A percentile compares a stretch with the other conserved stretches of the same genome.
These are phyloP conservation scores for Corynascus novoguineensis DNA, from an alignment of 495 filamentous ascomycete species.

Conservation along the genomic window DNA sequence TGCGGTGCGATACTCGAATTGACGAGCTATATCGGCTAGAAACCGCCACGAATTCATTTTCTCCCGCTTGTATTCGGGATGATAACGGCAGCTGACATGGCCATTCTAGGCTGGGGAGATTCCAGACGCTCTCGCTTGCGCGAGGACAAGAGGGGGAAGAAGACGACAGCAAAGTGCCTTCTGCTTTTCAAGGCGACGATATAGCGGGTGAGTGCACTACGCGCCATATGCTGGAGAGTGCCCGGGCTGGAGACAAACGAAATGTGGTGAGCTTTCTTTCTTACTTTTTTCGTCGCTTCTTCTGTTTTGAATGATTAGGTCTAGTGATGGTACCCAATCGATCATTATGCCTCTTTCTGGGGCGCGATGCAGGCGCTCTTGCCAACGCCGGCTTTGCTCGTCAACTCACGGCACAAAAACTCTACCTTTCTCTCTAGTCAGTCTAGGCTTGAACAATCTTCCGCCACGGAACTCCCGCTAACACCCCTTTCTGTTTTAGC, in stretches of 20 bases:
- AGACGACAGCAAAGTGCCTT: background rate
- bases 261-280: background rate
- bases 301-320: no score
- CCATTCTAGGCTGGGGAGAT: background rate
- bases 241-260: slow-evolving; percentile 2
- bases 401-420: no score
- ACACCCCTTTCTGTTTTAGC: background rate
- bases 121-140: slow-evolving; percentile 3
- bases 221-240: background rate
- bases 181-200: background rate
- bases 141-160: background rate
- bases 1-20: no score
- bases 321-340: no score
- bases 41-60: background rate
- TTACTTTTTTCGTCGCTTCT: background rate
- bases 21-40: no score
- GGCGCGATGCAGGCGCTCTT: background rate
- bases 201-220: background rate
- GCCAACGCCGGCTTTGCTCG: background rate
- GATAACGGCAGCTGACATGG: background rate
- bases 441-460: no score
- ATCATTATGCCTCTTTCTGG: no score
- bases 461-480: background rate
- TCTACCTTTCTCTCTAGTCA: no score
- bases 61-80: no score